A percentile compares a stretch with the other conserved stretches of the same genome.
Conservation (phyloP, 1,139 yeast genomes). For the Suhomyces taliae region DNA sequence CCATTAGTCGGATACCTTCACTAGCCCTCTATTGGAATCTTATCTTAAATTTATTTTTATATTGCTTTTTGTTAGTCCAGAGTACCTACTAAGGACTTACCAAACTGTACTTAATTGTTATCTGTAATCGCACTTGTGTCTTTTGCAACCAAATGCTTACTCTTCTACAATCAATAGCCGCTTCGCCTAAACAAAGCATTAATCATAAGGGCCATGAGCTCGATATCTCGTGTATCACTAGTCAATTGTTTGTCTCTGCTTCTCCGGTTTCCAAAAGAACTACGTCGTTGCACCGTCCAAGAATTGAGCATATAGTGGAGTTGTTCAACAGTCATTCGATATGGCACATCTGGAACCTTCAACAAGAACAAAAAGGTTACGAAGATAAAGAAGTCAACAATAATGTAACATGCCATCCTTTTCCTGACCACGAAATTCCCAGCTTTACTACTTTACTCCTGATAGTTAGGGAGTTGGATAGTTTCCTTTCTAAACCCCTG, state of each 20-base stretch:
- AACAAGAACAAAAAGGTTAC: slow-evolving; percentile 47
- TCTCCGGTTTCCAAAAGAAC: slow-evolving; percentile 58
- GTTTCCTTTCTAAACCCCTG: slow-evolving; percentile 29
- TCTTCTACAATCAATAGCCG: slow-evolving; percentile 19
- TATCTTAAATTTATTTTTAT: too few relatives aligned
- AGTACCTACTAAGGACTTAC: too few relatives aligned
- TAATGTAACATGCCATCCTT: slow-evolving; percentile 46
- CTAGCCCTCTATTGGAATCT: too few relatives aligned
- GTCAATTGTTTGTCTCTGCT: slow-evolving; percentile 65
- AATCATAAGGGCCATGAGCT: slow-evolving; percentile 27
- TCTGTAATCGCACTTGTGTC: background rate
- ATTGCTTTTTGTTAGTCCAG: background rate
- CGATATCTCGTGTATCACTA: slow-evolving; percentile 67
- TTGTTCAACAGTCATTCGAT: slow-evolving; percentile 46
- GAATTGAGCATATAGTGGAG: slow-evolving; percentile 50
- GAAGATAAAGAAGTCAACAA: slow-evolving; percentile 36
- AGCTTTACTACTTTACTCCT: slow-evolving; percentile 51
- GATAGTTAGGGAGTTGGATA: slow-evolving; percentile 47
- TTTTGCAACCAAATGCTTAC: slow-evolving; percentile 9
- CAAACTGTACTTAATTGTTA: background rate
- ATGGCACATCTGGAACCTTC: slow-evolving; percentile 77
- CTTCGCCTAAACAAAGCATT: slow-evolving; percentile 29
- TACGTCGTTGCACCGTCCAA: slow-evolving; percentile 55
- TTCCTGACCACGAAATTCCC: slow-evolving; percentile 81
- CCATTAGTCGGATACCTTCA: too few relatives aligned